Conservation (phyloP, 2,329 filamentous ascomycete genomes). For the Aspergillus fumigatus region DNA sequence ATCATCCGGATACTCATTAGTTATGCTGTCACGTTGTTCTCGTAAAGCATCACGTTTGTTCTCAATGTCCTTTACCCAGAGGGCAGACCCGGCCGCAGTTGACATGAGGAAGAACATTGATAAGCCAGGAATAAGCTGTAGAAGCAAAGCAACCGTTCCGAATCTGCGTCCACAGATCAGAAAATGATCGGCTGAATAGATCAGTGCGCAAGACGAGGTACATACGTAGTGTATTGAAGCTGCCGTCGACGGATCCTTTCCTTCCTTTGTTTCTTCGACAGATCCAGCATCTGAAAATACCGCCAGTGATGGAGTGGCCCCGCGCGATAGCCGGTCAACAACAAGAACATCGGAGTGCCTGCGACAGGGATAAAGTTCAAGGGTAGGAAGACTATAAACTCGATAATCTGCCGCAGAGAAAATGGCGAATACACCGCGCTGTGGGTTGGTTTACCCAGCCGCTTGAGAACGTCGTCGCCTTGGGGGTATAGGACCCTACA, state of each 20-base stretch:
- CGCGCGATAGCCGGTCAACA: slow-evolving; percentile 80
- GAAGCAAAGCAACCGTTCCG: slow-evolving; percentile 73
- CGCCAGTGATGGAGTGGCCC: slow-evolving; percentile 88
- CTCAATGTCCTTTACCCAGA: slow-evolving; percentile 82
- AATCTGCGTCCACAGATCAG: slow-evolving; percentile 49
- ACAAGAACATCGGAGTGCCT: slow-evolving; percentile 78
- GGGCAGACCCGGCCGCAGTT: slow-evolving; percentile 73
- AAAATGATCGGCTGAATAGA: neutral
- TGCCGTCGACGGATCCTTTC: slow-evolving; percentile 61
- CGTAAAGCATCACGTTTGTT: slow-evolving; percentile 41
- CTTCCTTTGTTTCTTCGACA: slow-evolving; percentile 70
- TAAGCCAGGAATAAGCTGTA: slow-evolving; percentile 83
- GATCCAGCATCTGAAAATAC: slow-evolving; percentile 76
- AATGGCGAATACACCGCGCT: slow-evolving; percentile 80
- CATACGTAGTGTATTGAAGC: slow-evolving; percentile 80
- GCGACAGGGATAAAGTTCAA: slow-evolving; percentile 83
- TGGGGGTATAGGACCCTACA: slow-evolving; percentile 63
- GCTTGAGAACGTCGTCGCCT: slow-evolving; percentile 67
- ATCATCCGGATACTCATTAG: slow-evolving; percentile 36
- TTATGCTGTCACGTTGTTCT: slow-evolving; percentile 17
- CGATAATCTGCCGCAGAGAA: slow-evolving; percentile 82
- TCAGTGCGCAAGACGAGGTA: neutral
- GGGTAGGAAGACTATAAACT: slow-evolving; percentile 73
- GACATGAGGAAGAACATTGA: slow-evolving; percentile 95
- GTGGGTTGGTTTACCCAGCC: slow-evolving; percentile 75